Evolutionary conservation across 2,329 filamentous ascomycete genomes (phyloP).

Genomic region (Aspergillus ruber): DNA sequence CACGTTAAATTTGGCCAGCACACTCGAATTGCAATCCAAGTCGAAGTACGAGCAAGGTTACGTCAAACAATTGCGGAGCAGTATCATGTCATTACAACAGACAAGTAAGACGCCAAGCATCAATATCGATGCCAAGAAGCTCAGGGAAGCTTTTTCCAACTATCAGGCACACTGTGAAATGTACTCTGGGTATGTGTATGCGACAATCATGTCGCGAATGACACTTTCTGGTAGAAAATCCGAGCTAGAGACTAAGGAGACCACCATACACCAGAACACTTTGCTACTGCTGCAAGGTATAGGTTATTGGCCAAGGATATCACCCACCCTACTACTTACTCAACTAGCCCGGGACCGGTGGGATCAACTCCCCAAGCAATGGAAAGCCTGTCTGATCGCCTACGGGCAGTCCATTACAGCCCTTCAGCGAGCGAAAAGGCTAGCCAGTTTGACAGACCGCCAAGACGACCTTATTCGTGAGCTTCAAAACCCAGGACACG

Average conservation of each 20-base stretch:
- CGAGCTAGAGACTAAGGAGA: not conserved
- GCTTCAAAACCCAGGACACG: constrained; percentile 47
- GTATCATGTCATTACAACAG: constrained; percentile 7
- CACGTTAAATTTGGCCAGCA: constrained; percentile 3
- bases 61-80: constrained; percentile 7
- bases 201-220: constrained; percentile 4
- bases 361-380: constrained; percentile 6
- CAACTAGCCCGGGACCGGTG: constrained; percentile 15
- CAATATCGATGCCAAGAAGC: not conserved
- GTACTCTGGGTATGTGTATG: constrained; percentile 2
- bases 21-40: constrained; percentile 4
- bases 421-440: constrained; percentile 23
- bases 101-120: not conserved
- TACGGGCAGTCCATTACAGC: constrained; percentile 23
- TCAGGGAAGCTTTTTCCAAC: constrained; percentile 1
- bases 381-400: constrained; percentile 15
- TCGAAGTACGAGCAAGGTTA: constrained; percentile 13
- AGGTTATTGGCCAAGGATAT: constrained; percentile 14
- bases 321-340: constrained; percentile 14
- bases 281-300: not conserved
- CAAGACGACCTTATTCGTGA: constrained; percentile 24
- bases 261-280: not conserved
- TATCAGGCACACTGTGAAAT: constrained; percentile 3
- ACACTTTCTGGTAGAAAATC: not conserved
- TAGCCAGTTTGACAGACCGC: constrained; percentile 10